Percentiles rank a stretch among this genome's conserved stretches.
These are phyloP conservation scores for Paraphaeosphaeria minitans DNA, from an alignment of 2,329 filamentous ascomycete genomes.

Conservation along the genomic window DNA sequence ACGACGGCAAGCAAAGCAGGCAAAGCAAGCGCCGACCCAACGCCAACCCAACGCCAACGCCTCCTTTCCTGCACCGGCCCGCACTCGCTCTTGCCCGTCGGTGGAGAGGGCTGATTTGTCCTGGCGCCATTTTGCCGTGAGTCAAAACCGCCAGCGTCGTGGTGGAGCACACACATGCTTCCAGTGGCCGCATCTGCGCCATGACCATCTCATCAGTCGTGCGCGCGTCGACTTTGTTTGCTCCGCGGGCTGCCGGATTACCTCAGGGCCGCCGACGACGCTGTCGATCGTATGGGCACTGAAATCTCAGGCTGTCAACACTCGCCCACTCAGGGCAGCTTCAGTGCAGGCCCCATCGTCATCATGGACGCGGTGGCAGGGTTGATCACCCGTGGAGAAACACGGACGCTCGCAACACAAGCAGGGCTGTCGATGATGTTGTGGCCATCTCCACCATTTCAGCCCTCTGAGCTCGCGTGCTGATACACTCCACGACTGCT, in stretches of 20 bases:
- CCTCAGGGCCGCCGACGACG: not conserved
- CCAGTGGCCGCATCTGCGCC: too few relatives aligned
- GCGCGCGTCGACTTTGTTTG: not conserved
- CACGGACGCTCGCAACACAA: slow-evolving; percentile 31
- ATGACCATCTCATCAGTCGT: not conserved
- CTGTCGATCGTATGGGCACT: slow-evolving; percentile 20
- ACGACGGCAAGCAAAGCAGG: too few relatives aligned
- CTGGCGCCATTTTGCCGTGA: not conserved
- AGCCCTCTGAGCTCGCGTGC: slow-evolving; percentile 23
- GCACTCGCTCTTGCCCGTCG: not conserved
- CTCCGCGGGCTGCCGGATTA: not conserved
- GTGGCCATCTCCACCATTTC: slow-evolving; percentile 13
- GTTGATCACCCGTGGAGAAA: slow-evolving; percentile 44
- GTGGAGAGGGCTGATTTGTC: not conserved
- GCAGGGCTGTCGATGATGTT: slow-evolving; percentile 39
- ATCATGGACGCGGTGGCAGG: slow-evolving; percentile 35
- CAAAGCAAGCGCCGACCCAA: not conserved
- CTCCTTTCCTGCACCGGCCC: slow-evolving; percentile 1
- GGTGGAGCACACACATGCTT: too few relatives aligned
- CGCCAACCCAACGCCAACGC: not conserved
- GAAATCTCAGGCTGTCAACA: slow-evolving; percentile 21
- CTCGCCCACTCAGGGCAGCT: slow-evolving; percentile 29
- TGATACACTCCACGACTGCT: slow-evolving; percentile 23
- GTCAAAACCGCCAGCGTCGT: not conserved
- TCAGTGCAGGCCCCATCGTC: slow-evolving; percentile 22